phyloP scores from a whole-genome alignment of 202 grass and related monocot species.

The Bolboschoenoplectus hybrid region DNA sequence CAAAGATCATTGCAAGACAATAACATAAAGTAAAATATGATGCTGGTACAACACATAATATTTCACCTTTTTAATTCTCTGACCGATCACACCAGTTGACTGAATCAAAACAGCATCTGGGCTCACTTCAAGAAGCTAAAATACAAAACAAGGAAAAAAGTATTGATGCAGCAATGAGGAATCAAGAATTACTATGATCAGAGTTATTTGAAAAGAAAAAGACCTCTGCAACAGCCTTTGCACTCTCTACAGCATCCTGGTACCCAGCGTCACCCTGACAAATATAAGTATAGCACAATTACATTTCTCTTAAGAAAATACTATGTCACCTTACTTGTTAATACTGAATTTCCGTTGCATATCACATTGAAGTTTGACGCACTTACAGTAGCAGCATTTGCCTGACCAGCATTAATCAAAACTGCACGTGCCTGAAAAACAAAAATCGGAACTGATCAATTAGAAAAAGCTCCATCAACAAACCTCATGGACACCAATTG shows the following conservation, averaged over 20 bases:
- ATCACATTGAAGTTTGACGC: slow-evolving; percentile 31
- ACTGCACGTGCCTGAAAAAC: slow-evolving; percentile 71
- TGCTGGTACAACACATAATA: slow-evolving; percentile 36
- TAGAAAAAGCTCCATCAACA: slow-evolving; percentile 20
- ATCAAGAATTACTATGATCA: background rate
- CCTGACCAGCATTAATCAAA: slow-evolving; percentile 93
- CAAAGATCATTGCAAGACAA: slow-evolving; percentile 8
- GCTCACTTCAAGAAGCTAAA: slow-evolving; percentile 73
- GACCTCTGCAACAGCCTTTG: slow-evolving; percentile 86
- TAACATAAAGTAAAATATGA: slow-evolving; percentile 28
- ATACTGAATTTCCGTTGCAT: background rate
- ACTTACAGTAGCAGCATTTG: slow-evolving; percentile 99
- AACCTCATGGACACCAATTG: slow-evolving; percentile 11
- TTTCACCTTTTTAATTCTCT: slow-evolving; percentile 95
- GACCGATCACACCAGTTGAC: slow-evolving; percentile 95
- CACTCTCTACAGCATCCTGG: slow-evolving; percentile 89
- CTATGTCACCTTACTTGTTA: slow-evolving; percentile 25
- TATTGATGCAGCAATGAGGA: background rate
- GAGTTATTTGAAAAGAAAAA: slow-evolving; percentile 19
- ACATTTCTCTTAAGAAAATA: slow-evolving; percentile 33
- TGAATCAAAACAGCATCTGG: slow-evolving; percentile 77
- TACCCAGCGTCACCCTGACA: slow-evolving; percentile 86
- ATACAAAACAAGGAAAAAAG: slow-evolving; percentile 35
- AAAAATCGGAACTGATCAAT: slow-evolving; percentile 3
- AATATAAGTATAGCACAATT: slow-evolving; percentile 35